Base-by-base conservation (phyloP, 495 filamentous ascomycete species). In the Podospora anserina region DNA sequence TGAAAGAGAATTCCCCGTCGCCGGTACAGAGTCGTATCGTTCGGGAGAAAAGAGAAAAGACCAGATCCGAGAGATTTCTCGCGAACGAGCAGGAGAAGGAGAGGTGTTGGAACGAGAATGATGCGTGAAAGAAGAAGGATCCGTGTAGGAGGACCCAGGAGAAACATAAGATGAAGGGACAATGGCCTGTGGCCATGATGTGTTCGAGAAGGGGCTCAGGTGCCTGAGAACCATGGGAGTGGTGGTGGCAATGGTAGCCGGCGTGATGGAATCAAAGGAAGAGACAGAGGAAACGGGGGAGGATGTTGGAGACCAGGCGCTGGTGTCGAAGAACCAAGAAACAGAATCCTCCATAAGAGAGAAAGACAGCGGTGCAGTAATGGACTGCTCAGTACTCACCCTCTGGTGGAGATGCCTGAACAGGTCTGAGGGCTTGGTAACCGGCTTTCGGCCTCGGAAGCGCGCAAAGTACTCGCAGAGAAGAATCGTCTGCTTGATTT, bases 401-500 rank as follows among this genome's bases (percentile, higher is more conserved):
- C 83, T 79, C 73, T 76, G 76, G 75, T 82, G 86, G 66, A 87
- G 75, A 63, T 76, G 79, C 74, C 82, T 78, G 76, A 87, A 86
- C 66, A 75, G 75, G 68, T 79, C 77, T 66, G 84, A 85, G 64
- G 81, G 66, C 64, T 70, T 71, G 64, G 80, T 77, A 59, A 74
- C 71, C 34, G 76, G 79, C 74, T 81, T 83, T 62, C 79, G 78
- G 69, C 84, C 84, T 59, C 84, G 79, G 73, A 86, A 86, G 61
- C 81, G 80, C 55, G 79, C 78, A 68, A 85, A 87, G 68, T 83
- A 78, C 70, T 87, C 85, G 72, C 82, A 85, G 20, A 87, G 77
- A 55, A 87, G 77, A 68, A 86, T 85, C 53, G 83, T 77, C 76
- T 86, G 84, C 84, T 85, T 85, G 68, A 79, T 77, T 63, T 81